Base-by-base conservation (phyloP, 2,329 filamentous ascomycete genomes). In the Zymoseptoria brevis region DNA sequence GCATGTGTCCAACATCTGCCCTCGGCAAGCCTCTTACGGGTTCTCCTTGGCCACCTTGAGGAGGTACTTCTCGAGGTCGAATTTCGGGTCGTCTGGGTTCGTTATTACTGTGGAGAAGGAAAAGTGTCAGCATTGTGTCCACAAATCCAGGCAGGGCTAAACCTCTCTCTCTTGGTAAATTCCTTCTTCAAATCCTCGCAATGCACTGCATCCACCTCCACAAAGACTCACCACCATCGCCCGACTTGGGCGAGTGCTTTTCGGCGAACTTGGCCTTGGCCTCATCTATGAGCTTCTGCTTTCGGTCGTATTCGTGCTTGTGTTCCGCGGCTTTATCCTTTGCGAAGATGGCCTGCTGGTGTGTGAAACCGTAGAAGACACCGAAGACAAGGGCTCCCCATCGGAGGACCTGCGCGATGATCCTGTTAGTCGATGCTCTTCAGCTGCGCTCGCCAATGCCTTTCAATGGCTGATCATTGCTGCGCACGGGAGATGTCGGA, bases 311-410 rank as follows among this genome's bases (percentile, higher is more conserved):
- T 76, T 96, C 90, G 74, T 85, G 85, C 77, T 95, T 80, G 70
- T 84, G 83, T 70, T 87, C 84, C 68, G 86, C 81, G 63, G 83
- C 78, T 78, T 86, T 88, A 73, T 91, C 85, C 71, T 83, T 77
- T 59, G 88, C 77, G 68, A 80, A 87, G 76, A 99, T 87, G 64
- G 85, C 83, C 73, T 87, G 82, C 81, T 99, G 94, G 81, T 96
- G 93, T 78, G 87, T 89, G 81, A 96, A 86, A 76, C 94, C 94
- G 81, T 99, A 99, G 80, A 96, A 87, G 75, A 97, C 80, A 75
- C 94, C 94, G 72, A 90, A 82, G 73, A 87, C 89, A 68, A 99
- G 89, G 75, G 92, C 92, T 74, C 91, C 93, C 84, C 93, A 99
- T 79, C 94, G 92, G 77, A 97, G 85, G 77, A 99, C 93, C 94